phyloP scores from a whole-genome alignment of 768 basidiomycete species.

The Lyophyllum decastes region DNA sequence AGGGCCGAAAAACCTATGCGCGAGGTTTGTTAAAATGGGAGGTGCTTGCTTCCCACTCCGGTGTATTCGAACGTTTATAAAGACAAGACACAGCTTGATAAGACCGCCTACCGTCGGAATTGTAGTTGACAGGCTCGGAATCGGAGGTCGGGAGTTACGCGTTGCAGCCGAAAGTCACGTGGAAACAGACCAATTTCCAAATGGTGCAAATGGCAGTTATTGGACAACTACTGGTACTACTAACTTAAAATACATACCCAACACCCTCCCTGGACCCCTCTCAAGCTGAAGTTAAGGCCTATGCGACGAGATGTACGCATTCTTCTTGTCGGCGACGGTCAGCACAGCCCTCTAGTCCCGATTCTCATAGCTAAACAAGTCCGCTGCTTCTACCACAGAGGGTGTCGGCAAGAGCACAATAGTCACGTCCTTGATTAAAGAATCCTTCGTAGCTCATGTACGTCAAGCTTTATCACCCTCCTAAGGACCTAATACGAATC shows the following conservation, averaged over 20 bases:
- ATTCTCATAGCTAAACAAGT: conserved; percentile 14
- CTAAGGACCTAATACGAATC: conserved; percentile 5
- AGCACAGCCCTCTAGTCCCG: conserved; percentile 23
- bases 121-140: background rate
- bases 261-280: conserved; percentile 5
- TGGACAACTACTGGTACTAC: too few relatives aligned
- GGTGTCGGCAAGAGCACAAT: conserved; percentile 98
- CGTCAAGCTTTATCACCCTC: conserved; percentile 13
- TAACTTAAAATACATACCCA: background rate
- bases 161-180: conserved; percentile 17
- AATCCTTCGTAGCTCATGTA: conserved; percentile 90
- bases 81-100: background rate
- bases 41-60: background rate
- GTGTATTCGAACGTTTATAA: background rate
- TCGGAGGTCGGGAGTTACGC: background rate
- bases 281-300: conserved; percentile 17
- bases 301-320: conserved; percentile 96
- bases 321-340: conserved; percentile 92
- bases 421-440: conserved; percentile 95
- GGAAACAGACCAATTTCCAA: conserved; percentile 8
- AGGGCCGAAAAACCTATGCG: background rate
- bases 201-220: conserved; percentile 9
- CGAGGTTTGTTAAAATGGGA: too few relatives aligned
- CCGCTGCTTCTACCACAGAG: conserved; percentile 50
- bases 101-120: background rate